Evolutionary conservation across 2,329 filamentous ascomycete genomes (phyloP).

Genomic region (Ilyonectria destructans): DNA sequence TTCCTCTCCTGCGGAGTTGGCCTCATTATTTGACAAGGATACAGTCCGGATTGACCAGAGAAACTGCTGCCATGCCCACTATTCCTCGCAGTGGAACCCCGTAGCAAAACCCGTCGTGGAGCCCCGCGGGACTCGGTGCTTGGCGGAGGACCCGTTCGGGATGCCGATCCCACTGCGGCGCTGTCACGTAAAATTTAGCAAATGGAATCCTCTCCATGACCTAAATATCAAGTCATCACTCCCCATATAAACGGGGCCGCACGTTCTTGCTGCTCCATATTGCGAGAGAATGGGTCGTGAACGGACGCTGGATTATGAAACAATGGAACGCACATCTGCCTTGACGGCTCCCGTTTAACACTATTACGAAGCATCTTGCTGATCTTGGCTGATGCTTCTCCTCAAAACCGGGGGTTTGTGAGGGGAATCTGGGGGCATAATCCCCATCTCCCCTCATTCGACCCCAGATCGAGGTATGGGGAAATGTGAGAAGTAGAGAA

Average conservation of each 20-base stretch:
- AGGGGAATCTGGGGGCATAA: background rate
- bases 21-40: background rate
- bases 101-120: background rate
- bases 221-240: conserved; percentile 8
- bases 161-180: background rate
- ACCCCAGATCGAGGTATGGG: background rate
- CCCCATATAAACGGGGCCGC: background rate
- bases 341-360: background rate
- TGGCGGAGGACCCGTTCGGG: conserved; percentile 1
- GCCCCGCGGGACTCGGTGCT: conserved; percentile 4
- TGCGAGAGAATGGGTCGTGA: background rate
- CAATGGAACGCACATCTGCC: too few species aligned
- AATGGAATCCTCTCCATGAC: conserved; percentile 19
- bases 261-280: background rate
- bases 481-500: background rate
- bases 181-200: conserved; percentile 21
- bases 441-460: background rate
- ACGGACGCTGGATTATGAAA: background rate
- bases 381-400: background rate
- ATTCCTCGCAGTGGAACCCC: background rate
- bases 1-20: background rate
- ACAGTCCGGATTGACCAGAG: background rate
- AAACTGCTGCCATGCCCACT: conserved; percentile 11
- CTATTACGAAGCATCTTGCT: background rate
- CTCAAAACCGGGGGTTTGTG: background rate